Evolutionary conservation across 371 early-diverging fungal species (phyloP).

Genomic region (Aphelidium insulamus): DNA sequence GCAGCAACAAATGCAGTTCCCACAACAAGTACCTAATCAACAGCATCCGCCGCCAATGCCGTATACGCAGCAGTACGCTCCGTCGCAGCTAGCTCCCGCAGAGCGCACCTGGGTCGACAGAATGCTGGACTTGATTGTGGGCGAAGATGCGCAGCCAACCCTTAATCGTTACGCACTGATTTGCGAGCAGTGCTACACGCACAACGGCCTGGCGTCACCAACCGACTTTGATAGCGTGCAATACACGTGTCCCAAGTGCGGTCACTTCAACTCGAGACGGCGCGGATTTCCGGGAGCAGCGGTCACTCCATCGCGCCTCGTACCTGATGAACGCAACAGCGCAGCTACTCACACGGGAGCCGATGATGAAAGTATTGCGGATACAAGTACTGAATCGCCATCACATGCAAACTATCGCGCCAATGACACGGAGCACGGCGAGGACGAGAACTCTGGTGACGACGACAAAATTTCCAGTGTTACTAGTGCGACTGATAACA

Average conservation of each 20-base stretch:
- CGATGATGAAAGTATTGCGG: no score
- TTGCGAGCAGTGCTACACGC: slow-evolving; percentile 63
- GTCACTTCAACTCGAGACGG: slow-evolving; percentile 20
- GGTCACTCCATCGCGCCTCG: no score
- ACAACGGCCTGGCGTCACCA: slow-evolving; percentile 78
- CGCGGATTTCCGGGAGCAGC: no score
- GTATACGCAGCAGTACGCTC: slow-evolving; percentile 1
- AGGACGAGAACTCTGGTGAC: no score
- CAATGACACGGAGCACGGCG: no score
- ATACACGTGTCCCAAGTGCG: slow-evolving; percentile 24
- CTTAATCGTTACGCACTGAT: slow-evolving; percentile 74
- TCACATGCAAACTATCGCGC: no score
- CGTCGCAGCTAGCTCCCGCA: not conserved
- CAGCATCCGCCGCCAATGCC: slow-evolving; percentile 1
- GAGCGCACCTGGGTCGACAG: slow-evolving; percentile 49
- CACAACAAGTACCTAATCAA: slow-evolving; percentile 7
- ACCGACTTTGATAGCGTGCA: slow-evolving; percentile 44
- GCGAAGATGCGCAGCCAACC: slow-evolving; percentile 51
- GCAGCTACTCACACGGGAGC: no score
- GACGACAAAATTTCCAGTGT: no score
- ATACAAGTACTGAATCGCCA: no score
- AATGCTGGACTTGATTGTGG: slow-evolving; percentile 63
- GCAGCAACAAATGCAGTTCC: slow-evolving; percentile 5
- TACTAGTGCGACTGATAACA: no score
- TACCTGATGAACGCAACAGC: no score